Evolutionary conservation across 208 protist species (phyloP).

Genomic region (Crithidia fasciculata): DNA sequence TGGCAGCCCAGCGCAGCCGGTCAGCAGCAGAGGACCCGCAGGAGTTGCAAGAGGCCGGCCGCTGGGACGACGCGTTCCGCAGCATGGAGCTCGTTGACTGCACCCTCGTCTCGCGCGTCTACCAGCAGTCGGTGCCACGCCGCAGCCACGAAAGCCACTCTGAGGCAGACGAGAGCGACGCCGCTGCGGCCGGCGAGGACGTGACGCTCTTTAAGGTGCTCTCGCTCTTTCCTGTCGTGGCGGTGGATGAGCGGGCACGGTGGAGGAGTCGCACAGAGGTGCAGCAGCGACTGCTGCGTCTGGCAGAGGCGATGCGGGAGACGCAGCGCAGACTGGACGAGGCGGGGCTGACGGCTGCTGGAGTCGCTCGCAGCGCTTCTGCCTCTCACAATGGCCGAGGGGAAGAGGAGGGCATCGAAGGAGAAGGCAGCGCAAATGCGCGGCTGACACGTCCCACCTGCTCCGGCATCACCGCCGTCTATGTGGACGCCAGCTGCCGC

Average conservation of each 20-base stretch:
- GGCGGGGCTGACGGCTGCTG: slow-evolving; percentile 25
- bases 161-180: background rate
- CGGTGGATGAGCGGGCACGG: slow-evolving; percentile 15
- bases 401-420: background rate
- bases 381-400: background rate
- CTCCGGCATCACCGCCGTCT: slow-evolving; percentile 49
- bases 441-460: slow-evolving; percentile 35
- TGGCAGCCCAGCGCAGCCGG: background rate
- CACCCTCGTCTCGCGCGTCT: slow-evolving; percentile 32
- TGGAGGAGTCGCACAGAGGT: slow-evolving; percentile 19
- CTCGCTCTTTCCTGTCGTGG: slow-evolving; percentile 28
- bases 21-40: background rate
- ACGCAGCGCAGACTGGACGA: slow-evolving; percentile 28
- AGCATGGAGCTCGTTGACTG: slow-evolving; percentile 34
- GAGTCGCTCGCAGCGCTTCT: background rate
- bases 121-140: slow-evolving; percentile 9
- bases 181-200: slow-evolving; percentile 4
- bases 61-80: slow-evolving; percentile 24
- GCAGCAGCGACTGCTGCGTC: slow-evolving; percentile 18
- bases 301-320: slow-evolving; percentile 31
- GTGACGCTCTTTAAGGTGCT: slow-evolving; percentile 34
- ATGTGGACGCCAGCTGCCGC: slow-evolving; percentile 64
- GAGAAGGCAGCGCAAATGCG: too few species aligned
- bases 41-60: slow-evolving; percentile 21
- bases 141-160: slow-evolving; percentile 2